Evolutionary conservation across 495 filamentous ascomycete species (phyloP).

Genomic region (Venustampulla echinocandica): DNA sequence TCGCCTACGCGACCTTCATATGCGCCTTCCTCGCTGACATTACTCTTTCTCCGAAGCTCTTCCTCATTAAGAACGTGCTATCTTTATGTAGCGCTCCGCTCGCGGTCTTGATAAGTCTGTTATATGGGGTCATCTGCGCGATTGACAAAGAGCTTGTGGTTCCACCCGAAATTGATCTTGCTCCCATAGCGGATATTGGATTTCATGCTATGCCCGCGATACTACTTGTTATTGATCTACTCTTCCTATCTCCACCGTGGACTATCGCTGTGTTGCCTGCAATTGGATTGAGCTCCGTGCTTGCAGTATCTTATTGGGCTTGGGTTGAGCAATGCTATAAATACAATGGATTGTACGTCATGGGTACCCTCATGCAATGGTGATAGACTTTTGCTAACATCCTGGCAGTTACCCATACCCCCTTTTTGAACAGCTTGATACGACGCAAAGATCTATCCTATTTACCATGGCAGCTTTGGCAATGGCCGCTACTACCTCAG

Average conservation of each 20-base stretch:
- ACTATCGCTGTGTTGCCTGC: slow-evolving; percentile 53
- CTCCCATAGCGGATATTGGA: slow-evolving; percentile 52
- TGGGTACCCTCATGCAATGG: slow-evolving; percentile 1
- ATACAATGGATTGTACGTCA: slow-evolving; percentile 61
- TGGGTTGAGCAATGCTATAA: slow-evolving; percentile 78
- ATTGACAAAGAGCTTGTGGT: slow-evolving; percentile 52
- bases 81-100: slow-evolving; percentile 67
- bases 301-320: slow-evolving; percentile 76
- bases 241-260: slow-evolving; percentile 78
- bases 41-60: slow-evolving; percentile 53
- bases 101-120: slow-evolving; percentile 70
- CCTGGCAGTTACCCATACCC: slow-evolving; percentile 73
- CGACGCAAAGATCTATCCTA: slow-evolving; percentile 52
- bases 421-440: slow-evolving; percentile 57
- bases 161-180: slow-evolving; percentile 36
- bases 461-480: slow-evolving; percentile 60
- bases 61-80: slow-evolving; percentile 65
- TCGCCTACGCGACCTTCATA: slow-evolving; percentile 61
- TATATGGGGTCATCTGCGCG: slow-evolving; percentile 71
- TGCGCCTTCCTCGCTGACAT: slow-evolving; percentile 69
- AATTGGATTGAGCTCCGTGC: slow-evolving; percentile 47
- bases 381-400: slow-evolving; percentile 23
- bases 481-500: slow-evolving; percentile 61
- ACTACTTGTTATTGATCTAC: slow-evolving; percentile 59
- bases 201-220: slow-evolving; percentile 75